Base-by-base conservation (phyloP, 768 basidiomycete genomes). In the Termitomyces sp. region DNA sequence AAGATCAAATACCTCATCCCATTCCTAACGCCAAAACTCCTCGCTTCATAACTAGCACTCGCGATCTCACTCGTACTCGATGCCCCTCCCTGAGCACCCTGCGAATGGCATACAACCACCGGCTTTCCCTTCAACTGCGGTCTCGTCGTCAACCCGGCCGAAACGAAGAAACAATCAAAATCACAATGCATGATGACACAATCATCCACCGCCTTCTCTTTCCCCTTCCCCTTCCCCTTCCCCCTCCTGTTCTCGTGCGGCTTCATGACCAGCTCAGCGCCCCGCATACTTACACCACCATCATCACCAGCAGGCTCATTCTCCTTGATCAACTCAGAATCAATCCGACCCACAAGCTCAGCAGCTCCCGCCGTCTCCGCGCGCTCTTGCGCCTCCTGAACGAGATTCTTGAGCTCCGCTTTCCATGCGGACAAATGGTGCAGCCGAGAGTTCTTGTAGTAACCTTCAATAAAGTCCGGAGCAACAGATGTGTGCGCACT, bases 81-180 rank as follows among this genome's bases (percentile, higher is more conserved):
- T 24, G 71, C 74, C 7, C 89, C 89, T 3, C 87, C 91, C 62
- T 86, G 86, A 2, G 69, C 73, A 0, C 88, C 88, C 66, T 93
- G 92, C 8, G 95, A 93, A 72, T 99, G 97, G 67, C 97, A 99
- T 0, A 99, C 97, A 0, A 96, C 95, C 9, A 89, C 87, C 0
- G 97, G 93, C 68, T 90, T 93, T 1, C 95, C 94, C 53, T 83
- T 84, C 45, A 97, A 72, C 58, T 96, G 82, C 0, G 93, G 92
- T 2, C 94, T 79, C 57, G 79, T 84, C 2, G 91, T 78, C 51
- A 95, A 73, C 0, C 94, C 93, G n/a, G 88, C 96, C 1, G 91
- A 87, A 12, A 98, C 95, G 68, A 99, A 99, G 78, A 98, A 98
- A 62, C 88, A 93, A 67, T 99, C 97, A 62, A 98, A 98, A 70